phyloP scores from a whole-genome alignment of 2,329 filamentous ascomycete genomes.

The Mariannaea sp. region DNA sequence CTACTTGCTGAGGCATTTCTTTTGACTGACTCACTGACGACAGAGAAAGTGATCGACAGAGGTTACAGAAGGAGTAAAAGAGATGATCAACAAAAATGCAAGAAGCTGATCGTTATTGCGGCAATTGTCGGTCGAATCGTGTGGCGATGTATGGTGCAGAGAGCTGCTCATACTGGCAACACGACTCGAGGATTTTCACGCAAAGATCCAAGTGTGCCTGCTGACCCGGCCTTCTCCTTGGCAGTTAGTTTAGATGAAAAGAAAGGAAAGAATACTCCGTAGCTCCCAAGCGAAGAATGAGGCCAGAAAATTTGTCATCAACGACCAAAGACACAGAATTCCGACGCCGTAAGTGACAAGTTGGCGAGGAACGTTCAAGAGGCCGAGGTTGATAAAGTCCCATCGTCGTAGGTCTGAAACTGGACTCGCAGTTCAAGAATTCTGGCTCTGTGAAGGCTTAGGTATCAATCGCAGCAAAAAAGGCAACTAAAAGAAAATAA shows the following conservation, averaged over 20 bases:
- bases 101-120: slow-evolving; percentile 25
- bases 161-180: not conserved
- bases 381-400: slow-evolving; percentile 14
- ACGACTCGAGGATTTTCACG: not conserved
- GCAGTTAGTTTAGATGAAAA: not conserved
- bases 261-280: slow-evolving; percentile 6
- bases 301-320: not conserved
- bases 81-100: slow-evolving; percentile 29
- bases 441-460: not conserved
- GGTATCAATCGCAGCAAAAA: not conserved
- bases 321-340: slow-evolving; percentile 1
- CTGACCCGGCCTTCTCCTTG: slow-evolving; percentile 1
- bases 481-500: slow-evolving; percentile 21
- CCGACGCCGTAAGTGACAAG: slow-evolving; percentile 6
- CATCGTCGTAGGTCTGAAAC: slow-evolving; percentile 3
- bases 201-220: not conserved
- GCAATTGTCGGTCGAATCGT: slow-evolving; percentile 1
- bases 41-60: slow-evolving; percentile 28
- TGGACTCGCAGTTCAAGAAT: slow-evolving; percentile 9
- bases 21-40: slow-evolving; percentile 10
- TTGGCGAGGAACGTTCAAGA: too few species aligned
- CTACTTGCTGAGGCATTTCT: slow-evolving; percentile 27
- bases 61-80: slow-evolving; percentile 15
- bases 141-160: not conserved
- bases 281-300: slow-evolving; percentile 1